Evolutionary conservation across 306 rosid species (phyloP), one percentile per base, ranked within the genome.

Genomic region (Glycyrrhiza uralensis): DNA sequence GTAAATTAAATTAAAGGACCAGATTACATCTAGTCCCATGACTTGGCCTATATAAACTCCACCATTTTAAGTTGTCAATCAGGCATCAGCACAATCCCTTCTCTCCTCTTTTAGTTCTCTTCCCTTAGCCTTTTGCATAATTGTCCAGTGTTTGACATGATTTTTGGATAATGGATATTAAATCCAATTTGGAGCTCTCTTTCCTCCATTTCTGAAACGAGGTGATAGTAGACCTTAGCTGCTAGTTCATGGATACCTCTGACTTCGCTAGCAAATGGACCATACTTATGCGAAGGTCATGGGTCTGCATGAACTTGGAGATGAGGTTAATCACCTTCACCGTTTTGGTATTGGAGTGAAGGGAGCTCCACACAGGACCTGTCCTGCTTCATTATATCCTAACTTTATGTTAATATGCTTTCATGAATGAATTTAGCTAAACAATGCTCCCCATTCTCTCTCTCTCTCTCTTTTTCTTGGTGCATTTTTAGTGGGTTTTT

Each of bases 281-380:
- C 0, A 14, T 0, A 6, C 12, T 1, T 1, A 6, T 22, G 18
- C 28, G 50, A 19, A 36, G 47, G 29, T 19, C 33, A 61, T 13
- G 5, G 45, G 66, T 59, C 13, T 59, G 46, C 66, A 59, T 30
- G 66, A 59, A 59, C 7, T 59, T 30, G 66, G 66, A 32, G 66
- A 32, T 59, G 24, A 33, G 28, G 45, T 17, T 26, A 75, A 59
- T 58, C 77, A 22, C 78, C 76, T 70, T 86, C 64, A 80, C 77
- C 76, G 29, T 86, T 85, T 83, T 74, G 70, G 83, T 55, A 74
- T 86, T 83, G 87, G 90, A 77, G 90, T 86, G 90, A 86, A 86
- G 87, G 87, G 87, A 83, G 87, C 84, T 83, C 74, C 26, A 17
- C 7, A 45, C 30, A 11, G 8, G 45, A n/a, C n/a, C n/a, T n/a